Percentiles rank a stretch among this genome's conserved stretches.
These are phyloP conservation scores for Amphibolis antarctica DNA, from an alignment of 106 monocot genomes.

Conservation along the genomic window DNA sequence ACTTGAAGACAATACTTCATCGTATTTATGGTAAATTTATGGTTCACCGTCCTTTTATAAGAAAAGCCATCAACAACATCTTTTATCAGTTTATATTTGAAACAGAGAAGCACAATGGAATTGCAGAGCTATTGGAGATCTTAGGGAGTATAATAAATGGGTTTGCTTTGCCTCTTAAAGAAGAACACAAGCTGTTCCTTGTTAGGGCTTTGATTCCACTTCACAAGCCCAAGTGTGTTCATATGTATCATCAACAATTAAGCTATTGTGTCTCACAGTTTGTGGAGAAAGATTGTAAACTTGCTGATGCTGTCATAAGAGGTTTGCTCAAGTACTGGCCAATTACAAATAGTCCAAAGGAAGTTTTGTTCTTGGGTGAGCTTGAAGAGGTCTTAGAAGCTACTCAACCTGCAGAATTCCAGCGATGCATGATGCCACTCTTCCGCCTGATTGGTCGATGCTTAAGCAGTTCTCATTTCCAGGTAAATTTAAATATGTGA, in stretches of 20 bases:
- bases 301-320: conserved; percentile 12
- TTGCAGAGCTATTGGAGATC: conserved; percentile 11
- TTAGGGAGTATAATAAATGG: no score
- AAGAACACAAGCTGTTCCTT: conserved; percentile 11
- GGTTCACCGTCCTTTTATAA: no score
- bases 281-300: no score
- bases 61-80: conserved; percentile 16
- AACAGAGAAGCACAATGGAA: conserved; percentile 16
- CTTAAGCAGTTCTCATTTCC: conserved; percentile 12
- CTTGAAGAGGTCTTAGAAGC: conserved; percentile 10
- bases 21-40: conserved; percentile 15
- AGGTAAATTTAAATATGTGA: neutral
- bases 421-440: conserved; percentile 13
- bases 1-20: conserved; percentile 13
- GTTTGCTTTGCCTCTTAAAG: conserved; percentile 12
- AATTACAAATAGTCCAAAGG: conserved; percentile 12
- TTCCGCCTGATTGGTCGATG: conserved; percentile 8
- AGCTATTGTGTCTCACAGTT: conserved; percentile 7
- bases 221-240: conserved; percentile 12
- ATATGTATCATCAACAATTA: conserved; percentile 10
- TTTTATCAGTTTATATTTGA: conserved; percentile 15
- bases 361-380: conserved; percentile 13
- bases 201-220: conserved; percentile 10
- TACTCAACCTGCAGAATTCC: conserved; percentile 13
- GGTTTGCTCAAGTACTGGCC: conserved; percentile 17